Evolutionary conservation across 1,139 yeast genomes (phyloP).

Genomic region (Nadsonia commutata): DNA sequence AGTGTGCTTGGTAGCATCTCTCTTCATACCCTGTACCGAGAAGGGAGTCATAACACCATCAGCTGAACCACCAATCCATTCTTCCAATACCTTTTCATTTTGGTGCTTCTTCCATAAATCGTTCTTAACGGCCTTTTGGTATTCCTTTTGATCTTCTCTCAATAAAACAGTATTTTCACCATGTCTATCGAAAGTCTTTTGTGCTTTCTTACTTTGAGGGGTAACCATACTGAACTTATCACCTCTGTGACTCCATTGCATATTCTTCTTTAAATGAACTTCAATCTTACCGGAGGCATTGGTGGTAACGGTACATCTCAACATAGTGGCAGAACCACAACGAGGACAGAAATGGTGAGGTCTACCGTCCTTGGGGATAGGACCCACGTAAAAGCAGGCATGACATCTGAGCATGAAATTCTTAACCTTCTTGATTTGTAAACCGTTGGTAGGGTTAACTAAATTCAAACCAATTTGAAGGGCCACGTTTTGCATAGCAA

Average conservation of each 20-base stretch:
- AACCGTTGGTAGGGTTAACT: conserved; percentile 75
- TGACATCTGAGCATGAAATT: conserved; percentile 94
- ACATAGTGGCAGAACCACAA: conserved; percentile 85
- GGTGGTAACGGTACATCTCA: conserved; percentile 83
- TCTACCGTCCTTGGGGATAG: conserved; percentile 59
- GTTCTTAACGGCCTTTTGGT: conserved; percentile 71
- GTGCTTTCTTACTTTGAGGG: conserved; percentile 26
- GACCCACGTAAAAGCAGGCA: conserved; percentile 79
- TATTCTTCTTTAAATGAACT: conserved; percentile 83
- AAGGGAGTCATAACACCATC: conserved; percentile 88
- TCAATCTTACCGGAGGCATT: conserved; percentile 68
- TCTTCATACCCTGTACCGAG: conserved; percentile 40
- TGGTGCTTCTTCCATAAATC: conserved; percentile 80
- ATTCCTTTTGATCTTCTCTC: conserved; percentile 91
- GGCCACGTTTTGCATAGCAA: conserved; percentile 92
- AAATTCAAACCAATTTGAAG: conserved; percentile 79
- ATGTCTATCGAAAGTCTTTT: conserved; percentile 13
- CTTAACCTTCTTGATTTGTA: conserved; percentile 70
- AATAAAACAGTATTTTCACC: conserved; percentile 29
- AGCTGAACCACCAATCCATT: conserved; percentile 90
- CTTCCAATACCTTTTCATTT: conserved; percentile 70
- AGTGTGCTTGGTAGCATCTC: conserved; percentile 35
- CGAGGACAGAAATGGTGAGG: conserved; percentile 87
- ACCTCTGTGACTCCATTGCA: conserved; percentile 91
- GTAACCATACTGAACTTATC: conserved; percentile 56